These are phyloP conservation scores for Shiraia sp. DNA, from an alignment of 2,329 filamentous ascomycete species.

Conservation along the genomic window DNA sequence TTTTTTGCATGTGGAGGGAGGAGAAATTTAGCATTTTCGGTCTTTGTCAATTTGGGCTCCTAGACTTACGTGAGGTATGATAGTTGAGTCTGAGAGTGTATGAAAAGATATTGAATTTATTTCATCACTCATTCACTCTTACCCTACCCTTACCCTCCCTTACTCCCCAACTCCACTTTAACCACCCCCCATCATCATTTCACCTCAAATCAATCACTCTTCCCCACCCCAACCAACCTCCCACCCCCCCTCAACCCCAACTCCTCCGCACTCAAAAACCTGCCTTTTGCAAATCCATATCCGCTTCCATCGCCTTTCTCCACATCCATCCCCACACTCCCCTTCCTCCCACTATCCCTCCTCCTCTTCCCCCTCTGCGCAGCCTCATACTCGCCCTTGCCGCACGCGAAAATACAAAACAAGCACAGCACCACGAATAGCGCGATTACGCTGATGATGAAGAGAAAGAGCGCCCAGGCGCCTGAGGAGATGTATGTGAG, in stretches of 20 bases:
- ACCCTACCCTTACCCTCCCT: too few relatives aligned
- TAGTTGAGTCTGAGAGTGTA: too few relatives aligned
- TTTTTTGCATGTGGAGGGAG: too few relatives aligned
- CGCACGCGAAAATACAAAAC: conserved; percentile 30
- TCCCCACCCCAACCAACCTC: conserved; percentile 36
- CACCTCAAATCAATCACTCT: conserved; percentile 39
- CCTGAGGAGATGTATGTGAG: conserved; percentile 25
- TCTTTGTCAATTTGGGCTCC: too few relatives aligned
- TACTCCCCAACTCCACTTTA: too few relatives aligned
- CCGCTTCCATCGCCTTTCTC: too few relatives aligned
- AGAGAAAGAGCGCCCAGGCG: conserved; percentile 28
- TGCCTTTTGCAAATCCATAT: too few relatives aligned
- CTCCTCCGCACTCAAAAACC: conserved; percentile 33
- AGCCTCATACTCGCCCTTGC: conserved; percentile 32
- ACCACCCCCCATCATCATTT: too few relatives aligned
- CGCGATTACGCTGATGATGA: conserved; percentile 24
- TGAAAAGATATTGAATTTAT: too few relatives aligned
- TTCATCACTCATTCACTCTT: too few relatives aligned
- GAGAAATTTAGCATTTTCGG: too few relatives aligned
- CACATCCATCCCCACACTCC: conserved; percentile 17
- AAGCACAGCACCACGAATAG: conserved; percentile 32
- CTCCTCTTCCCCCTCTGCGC: conserved; percentile 32
- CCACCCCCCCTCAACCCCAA: conserved; percentile 28
- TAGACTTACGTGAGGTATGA: too few relatives aligned
- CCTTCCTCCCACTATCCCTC: conserved; percentile 13